These are phyloP conservation scores for Neospora caninum DNA, from an alignment of 169 alveolate species.

Conservation along the genomic window DNA sequence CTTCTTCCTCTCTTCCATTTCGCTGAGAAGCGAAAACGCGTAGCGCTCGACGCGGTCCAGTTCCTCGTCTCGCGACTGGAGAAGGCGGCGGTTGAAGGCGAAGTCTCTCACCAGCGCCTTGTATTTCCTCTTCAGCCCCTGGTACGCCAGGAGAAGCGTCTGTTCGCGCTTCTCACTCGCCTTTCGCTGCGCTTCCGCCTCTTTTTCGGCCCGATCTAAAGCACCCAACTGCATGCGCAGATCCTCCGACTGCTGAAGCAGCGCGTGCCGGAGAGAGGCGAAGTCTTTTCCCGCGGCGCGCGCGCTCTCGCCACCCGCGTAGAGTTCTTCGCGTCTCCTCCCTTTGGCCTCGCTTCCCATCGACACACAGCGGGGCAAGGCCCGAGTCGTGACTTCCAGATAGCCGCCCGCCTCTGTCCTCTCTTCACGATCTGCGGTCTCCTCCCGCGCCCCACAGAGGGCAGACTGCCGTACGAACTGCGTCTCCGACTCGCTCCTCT, in stretches of 20 bases:
- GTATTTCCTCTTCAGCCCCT: constrained; percentile 3
- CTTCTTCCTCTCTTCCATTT: background rate
- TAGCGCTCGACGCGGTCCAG: background rate
- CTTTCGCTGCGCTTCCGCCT: background rate
- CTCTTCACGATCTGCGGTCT: too few species aligned
- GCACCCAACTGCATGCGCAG: background rate
- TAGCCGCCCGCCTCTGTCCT: too few species aligned
- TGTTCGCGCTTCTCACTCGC: background rate
- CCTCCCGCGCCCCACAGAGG: too few species aligned
- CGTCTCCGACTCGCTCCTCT: too few species aligned
- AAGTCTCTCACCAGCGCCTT: background rate
- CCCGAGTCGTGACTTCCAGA: too few species aligned
- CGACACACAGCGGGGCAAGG: too few species aligned
- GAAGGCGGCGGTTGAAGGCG: background rate
- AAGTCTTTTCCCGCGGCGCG: background rate
- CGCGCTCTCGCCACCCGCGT: background rate
- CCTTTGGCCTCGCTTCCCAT: too few species aligned
- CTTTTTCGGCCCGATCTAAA: background rate
- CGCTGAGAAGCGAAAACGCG: background rate
- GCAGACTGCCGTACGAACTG: too few species aligned
- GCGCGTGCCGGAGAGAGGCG: background rate
- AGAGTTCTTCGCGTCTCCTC: too few species aligned
- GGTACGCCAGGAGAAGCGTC: background rate
- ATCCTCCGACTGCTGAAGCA: background rate
- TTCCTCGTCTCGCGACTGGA: background rate